These are phyloP conservation scores for Aspergillus asperescens DNA, from an alignment of 495 filamentous ascomycete genomes.

Conservation along the genomic window DNA sequence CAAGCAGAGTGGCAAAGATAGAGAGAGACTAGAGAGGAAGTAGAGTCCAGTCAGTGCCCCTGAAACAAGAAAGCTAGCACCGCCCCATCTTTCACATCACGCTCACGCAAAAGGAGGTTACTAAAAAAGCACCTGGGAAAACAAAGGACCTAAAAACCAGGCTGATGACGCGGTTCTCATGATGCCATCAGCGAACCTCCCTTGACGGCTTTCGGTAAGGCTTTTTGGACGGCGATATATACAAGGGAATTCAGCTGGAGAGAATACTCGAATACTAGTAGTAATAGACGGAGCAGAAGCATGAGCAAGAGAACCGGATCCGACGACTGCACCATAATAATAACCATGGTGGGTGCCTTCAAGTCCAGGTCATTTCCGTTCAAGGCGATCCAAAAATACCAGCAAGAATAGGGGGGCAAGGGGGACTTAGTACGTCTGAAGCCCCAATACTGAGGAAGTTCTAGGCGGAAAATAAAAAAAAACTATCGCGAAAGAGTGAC, in stretches of 20 bases:
- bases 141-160: neutral
- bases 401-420: conserved; percentile 1
- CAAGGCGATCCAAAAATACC: conserved; percentile 1
- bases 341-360: neutral
- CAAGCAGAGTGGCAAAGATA: conserved; percentile 1
- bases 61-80: neutral
- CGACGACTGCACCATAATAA: too few relatives aligned
- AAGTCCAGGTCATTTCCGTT: conserved; percentile 3
- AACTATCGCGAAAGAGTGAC: too few relatives aligned
- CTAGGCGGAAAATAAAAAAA: neutral
- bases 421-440: neutral
- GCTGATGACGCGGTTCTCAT: conserved; percentile 1
- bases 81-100: conserved; percentile 1
- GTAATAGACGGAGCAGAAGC: too few relatives aligned
- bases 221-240: too few relatives aligned
- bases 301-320: too few relatives aligned
- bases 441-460: neutral
- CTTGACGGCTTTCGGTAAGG: too few relatives aligned
- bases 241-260: too few relatives aligned
- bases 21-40: too few relatives aligned
- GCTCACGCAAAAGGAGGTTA: neutral
- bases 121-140: neutral
- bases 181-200: too few relatives aligned
- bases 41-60: too few relatives aligned
- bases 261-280: too few relatives aligned